Evolutionary conservation across 106 monocot genomes (phyloP).

Genomic region (Alisma plantagoaquatica): DNA sequence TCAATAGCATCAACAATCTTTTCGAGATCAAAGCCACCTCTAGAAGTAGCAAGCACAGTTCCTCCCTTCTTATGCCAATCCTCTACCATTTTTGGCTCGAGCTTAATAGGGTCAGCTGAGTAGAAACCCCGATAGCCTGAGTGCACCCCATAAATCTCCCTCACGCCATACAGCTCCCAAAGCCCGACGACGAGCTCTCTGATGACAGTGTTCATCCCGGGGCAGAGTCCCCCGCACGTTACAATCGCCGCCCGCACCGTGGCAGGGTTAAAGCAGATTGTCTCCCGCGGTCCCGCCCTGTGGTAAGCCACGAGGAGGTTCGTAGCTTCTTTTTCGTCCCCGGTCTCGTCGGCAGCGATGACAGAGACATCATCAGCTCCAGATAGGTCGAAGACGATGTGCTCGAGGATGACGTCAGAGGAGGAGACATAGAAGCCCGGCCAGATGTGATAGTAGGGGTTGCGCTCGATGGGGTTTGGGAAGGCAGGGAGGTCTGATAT

Average conservation of each 20-base stretch:
- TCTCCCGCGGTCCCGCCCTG: conserved; percentile 61
- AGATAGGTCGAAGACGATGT: conserved; percentile 65
- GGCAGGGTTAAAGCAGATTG: conserved; percentile 37
- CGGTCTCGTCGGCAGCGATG: conserved; percentile 7
- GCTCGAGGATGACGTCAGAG: conserved; percentile 57
- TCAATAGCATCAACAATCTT: conserved; percentile 71
- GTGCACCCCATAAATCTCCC: conserved; percentile 50
- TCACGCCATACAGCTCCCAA: conserved; percentile 66
- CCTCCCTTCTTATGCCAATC: conserved; percentile 79
- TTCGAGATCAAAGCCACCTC: conserved; percentile 71
- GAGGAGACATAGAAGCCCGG: conserved; percentile 57
- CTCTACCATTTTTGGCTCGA: conserved; percentile 57
- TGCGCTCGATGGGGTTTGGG: conserved; percentile 45
- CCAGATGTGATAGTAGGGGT: conserved; percentile 42
- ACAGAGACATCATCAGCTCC: too few species aligned
- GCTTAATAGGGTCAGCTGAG: conserved; percentile 32
- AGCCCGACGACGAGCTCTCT: conserved; percentile 88
- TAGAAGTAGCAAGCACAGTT: conserved; percentile 47
- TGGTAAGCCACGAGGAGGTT: conserved; percentile 49
- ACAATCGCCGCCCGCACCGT: conserved; percentile 62
- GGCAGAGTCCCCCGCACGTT: conserved; percentile 84
- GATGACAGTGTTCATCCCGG: conserved; percentile 76
- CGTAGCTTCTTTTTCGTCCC: neutral
- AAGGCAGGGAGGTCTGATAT: conserved; percentile 11
- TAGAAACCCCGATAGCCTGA: conserved; percentile 81